A percentile compares a stretch with the other conserved stretches of the same genome.
Evolutionary conservation across 306 rosid species (phyloP).

Genomic region (Vicia sativa): DNA sequence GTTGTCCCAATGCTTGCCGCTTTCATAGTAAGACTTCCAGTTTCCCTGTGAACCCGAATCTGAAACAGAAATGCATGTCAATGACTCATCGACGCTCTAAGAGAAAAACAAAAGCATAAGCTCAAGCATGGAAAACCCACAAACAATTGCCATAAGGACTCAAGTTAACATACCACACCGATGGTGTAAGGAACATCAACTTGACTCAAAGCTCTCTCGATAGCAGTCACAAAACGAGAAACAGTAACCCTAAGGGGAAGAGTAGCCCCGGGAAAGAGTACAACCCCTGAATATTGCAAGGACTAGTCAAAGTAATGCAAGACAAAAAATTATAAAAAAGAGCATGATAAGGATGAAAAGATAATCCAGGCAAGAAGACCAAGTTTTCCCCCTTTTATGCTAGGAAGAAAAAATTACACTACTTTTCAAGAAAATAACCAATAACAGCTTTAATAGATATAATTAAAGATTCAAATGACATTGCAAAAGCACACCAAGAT

Average conservation of each 20-base stretch:
- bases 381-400: too few relatives aligned
- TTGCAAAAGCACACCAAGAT: too few relatives aligned
- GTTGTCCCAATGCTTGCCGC: constrained; percentile 79
- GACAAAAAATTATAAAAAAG: too few relatives aligned
- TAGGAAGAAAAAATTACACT: too few relatives aligned
- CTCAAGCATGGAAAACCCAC: constrained; percentile 17
- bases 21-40: constrained; percentile 43
- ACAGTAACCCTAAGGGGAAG: constrained; percentile 83
- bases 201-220: constrained; percentile 67
- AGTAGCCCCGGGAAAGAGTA: constrained; percentile 87
- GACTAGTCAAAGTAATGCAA: constrained; percentile 5
- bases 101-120: constrained; percentile 30
- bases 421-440: too few relatives aligned
- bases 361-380: too few relatives aligned
- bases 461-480: too few relatives aligned
- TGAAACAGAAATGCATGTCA: constrained; percentile 39
- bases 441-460: too few relatives aligned
- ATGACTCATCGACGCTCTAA: constrained; percentile 2
- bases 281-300: constrained; percentile 74
- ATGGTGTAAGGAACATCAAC: constrained; percentile 72
- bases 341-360: too few relatives aligned
- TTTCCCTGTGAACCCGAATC: constrained; percentile 63
- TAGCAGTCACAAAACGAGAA: constrained; percentile 63
- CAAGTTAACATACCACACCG: constrained; percentile 79
- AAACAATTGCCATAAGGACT: constrained; percentile 31